Base-by-base conservation (phyloP, 441 rosid genomes). In the Bruguiera hainesii region DNA sequence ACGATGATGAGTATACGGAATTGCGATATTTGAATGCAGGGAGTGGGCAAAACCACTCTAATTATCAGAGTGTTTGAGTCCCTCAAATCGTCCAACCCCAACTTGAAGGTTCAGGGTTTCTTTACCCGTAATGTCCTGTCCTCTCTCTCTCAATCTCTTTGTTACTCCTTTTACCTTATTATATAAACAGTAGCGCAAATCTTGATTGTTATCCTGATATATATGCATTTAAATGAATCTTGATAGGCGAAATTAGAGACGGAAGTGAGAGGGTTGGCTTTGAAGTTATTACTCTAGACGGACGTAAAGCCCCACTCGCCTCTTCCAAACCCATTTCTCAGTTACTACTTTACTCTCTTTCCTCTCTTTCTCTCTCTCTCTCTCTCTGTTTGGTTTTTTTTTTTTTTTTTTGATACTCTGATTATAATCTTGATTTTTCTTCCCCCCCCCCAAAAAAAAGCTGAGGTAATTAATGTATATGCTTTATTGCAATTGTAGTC, bases 11-110 rank as follows among this genome's bases (percentile, higher is more conserved):
- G 10, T 10, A 53, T 53, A 3, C 15, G 28, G 29, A 23, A 53
- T 42, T 42, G 28, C 6, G 21, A 53, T 53, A 23, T 2, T 3
- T 9, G 58, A 8, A 20, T 48, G 61, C 82, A 85, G 90, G 91
- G 88, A 8, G 91, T 83, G 57, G 95, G 95, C 8, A 89, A 89
- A 80, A 81, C 86, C 74, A 85, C 89, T 59, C 79, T 89, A 75
- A 83, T 85, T 16, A 80, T 63, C 69, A 77, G 80, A 65, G 83
- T 85, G 49, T 71, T 76, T 46, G 90, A 89, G 35, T 76, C 59
- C 70, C 82, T 87, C 55, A 83, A 64, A 65, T 42, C 62, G 63
- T 83, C 83, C 18, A 76, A 79, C 68, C 86, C 88, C 56, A 75
- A 64, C 68, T 63, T 83, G 64, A 86, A 82, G 75, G 73, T 85